These are phyloP conservation scores for Podospora pseudoanserina DNA, from an alignment of 495 filamentous ascomycete species.

Conservation along the genomic window DNA sequence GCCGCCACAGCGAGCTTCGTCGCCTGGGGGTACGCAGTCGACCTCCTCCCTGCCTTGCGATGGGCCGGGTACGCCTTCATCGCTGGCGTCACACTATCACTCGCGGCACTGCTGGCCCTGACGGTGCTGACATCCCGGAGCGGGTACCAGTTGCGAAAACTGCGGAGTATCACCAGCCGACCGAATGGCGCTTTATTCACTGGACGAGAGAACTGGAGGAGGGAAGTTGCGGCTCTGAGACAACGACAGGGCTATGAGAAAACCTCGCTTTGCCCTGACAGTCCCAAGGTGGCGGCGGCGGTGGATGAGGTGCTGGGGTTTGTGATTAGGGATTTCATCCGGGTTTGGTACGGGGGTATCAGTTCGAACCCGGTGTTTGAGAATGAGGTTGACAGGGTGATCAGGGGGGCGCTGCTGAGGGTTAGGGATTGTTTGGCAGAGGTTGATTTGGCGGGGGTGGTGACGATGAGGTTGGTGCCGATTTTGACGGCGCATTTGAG, in stretches of 20 bases:
- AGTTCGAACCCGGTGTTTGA: slow-evolving; percentile 73
- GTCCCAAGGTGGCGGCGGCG: slow-evolving; percentile 71
- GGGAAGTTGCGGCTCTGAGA: slow-evolving; percentile 61
- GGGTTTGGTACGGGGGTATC: slow-evolving; percentile 84
- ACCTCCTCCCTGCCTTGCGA: slow-evolving; percentile 75
- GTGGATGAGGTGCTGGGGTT: slow-evolving; percentile 76
- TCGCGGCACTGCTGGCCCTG: slow-evolving; percentile 54
- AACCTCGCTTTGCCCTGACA: slow-evolving; percentile 69
- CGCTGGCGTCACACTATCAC: slow-evolving; percentile 56
- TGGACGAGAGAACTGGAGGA: slow-evolving; percentile 59
- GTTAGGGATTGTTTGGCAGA: slow-evolving; percentile 65
- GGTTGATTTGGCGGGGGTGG: slow-evolving; percentile 74
- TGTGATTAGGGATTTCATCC: slow-evolving; percentile 79
- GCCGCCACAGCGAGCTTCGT: slow-evolving; percentile 70
- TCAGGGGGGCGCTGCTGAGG: slow-evolving; percentile 68
- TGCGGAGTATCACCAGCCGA: slow-evolving; percentile 45
- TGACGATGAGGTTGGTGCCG: slow-evolving; percentile 78
- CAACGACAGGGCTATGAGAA: slow-evolving; percentile 48
- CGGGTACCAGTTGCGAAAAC: slow-evolving; percentile 25
- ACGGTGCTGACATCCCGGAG: slow-evolving; percentile 49
- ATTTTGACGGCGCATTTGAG: slow-evolving; percentile 87
- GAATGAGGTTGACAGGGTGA: slow-evolving; percentile 76
- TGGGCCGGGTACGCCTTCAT: slow-evolving; percentile 77
- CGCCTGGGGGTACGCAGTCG: slow-evolving; percentile 77
- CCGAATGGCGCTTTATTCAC: slow-evolving; percentile 60